Percentiles rank a stretch among this genome's conserved stretches.
Evolutionary conservation across 768 basidiomycete species (phyloP).

Genomic region (Macrolepiota dolichaula): DNA sequence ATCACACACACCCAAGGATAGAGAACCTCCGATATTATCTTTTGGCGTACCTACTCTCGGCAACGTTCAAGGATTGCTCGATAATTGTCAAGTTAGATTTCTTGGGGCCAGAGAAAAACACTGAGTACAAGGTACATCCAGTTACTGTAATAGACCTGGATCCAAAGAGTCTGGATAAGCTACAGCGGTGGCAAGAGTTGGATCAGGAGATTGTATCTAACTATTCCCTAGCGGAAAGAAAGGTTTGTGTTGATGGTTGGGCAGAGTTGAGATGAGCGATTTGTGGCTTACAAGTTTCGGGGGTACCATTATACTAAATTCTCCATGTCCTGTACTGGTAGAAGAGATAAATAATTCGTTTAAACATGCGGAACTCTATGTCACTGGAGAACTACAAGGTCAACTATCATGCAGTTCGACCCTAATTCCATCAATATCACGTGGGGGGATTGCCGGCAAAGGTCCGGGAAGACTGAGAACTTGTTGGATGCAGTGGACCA

Average conservation of each 20-base stretch:
- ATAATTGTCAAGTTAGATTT: conserved; percentile 34
- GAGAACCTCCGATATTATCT: conserved; percentile 57
- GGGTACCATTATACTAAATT: background rate
- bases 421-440: conserved; percentile 6
- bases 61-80: conserved; percentile 97
- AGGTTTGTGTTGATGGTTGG: conserved; percentile 31
- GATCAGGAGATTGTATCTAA: conserved; percentile 57
- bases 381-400: background rate
- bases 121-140: conserved; percentile 14
- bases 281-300: background rate
- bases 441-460: conserved; percentile 10
- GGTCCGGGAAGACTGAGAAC: background rate
- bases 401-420: no score
- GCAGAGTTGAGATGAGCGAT: background rate
- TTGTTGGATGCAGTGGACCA: background rate
- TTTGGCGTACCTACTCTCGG: conserved; percentile 80
- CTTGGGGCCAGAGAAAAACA: conserved; percentile 19
- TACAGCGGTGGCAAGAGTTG: conserved; percentile 69
- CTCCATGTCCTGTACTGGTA: background rate
- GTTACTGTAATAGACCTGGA: conserved; percentile 86
- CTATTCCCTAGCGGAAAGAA: conserved; percentile 21
- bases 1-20: conserved; percentile 35
- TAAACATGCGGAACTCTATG: no score
- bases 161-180: conserved; percentile 62
- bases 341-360: no score